phyloP scores from a whole-genome alignment of 2,329 filamentous ascomycete species.

The Penicillium sp. region DNA sequence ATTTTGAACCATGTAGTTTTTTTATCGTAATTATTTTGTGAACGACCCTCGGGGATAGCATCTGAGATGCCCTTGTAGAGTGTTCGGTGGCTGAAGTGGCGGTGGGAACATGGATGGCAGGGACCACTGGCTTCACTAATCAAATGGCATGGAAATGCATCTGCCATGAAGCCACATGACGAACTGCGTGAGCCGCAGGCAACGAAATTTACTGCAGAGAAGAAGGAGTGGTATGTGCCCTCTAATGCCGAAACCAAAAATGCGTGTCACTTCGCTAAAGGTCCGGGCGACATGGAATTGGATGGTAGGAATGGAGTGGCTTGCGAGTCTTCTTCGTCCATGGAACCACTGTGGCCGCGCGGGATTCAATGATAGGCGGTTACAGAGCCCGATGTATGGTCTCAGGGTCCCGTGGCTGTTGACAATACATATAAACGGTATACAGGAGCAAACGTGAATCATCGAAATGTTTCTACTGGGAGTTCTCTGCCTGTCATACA shows the following conservation, averaged over 20 bases:
- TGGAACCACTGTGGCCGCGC: slow-evolving; percentile 16
- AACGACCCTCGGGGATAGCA: too few relatives aligned
- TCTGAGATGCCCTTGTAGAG: background rate
- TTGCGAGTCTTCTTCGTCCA: slow-evolving; percentile 5
- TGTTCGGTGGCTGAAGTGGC: slow-evolving; percentile 5
- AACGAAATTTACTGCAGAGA: slow-evolving; percentile 5
- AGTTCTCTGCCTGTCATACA: too few relatives aligned
- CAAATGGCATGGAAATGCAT: background rate
- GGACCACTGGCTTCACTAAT: background rate
- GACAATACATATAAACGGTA: background rate
- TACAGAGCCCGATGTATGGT: background rate
- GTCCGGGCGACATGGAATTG: too few relatives aligned
- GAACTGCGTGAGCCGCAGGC: slow-evolving; percentile 13
- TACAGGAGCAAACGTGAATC: too few relatives aligned
- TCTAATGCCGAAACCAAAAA: background rate
- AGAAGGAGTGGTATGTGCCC: background rate
- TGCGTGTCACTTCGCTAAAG: background rate
- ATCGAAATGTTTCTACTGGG: too few relatives aligned
- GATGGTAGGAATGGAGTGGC: slow-evolving; percentile 1
- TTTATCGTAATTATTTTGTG: too few relatives aligned
- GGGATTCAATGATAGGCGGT: slow-evolving; percentile 13
- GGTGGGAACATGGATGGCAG: slow-evolving; percentile 1
- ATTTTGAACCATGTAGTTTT: too few relatives aligned
- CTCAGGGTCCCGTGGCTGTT: background rate
- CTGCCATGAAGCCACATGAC: slow-evolving; percentile 4